These are phyloP conservation scores for Boletus edulis DNA, from an alignment of 768 basidiomycete species.

Conservation along the genomic window DNA sequence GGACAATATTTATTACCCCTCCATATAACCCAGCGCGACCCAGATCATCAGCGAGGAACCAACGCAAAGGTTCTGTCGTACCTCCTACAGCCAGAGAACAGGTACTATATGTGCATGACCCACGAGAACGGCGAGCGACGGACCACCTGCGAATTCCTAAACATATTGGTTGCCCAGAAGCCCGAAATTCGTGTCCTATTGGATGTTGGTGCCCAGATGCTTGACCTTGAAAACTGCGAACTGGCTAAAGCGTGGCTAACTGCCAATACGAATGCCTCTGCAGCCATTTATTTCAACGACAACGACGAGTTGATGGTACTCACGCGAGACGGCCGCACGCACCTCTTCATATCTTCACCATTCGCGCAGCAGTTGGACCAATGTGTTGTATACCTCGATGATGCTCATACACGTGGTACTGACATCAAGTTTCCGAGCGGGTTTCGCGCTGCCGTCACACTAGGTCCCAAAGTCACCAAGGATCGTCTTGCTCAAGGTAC, in stretches of 20 bases:
- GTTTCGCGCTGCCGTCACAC: constrained; percentile 37
- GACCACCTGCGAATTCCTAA: constrained; percentile 20
- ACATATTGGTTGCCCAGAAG: constrained; percentile 31
- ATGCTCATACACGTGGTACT: constrained; percentile 40
- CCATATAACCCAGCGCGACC: constrained; percentile 32
- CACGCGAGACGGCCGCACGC: constrained; percentile 26
- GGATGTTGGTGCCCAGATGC: constrained; percentile 57
- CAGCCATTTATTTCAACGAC: constrained; percentile 33
- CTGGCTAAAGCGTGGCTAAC: constrained; percentile 42
- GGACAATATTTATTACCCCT: constrained; percentile 37
- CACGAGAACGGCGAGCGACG: constrained; percentile 12
- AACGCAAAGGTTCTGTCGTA: constrained; percentile 41
- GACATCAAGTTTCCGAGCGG: constrained; percentile 36
- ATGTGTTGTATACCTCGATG: constrained; percentile 39
- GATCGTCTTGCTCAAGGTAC: constrained; percentile 36
- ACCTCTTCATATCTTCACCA: constrained; percentile 32
- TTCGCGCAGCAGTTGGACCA: constrained; percentile 34
- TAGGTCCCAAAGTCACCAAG: constrained; percentile 38
- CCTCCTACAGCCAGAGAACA: constrained; percentile 25
- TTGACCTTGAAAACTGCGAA: constrained; percentile 45
- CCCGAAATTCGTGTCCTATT: constrained; percentile 46
- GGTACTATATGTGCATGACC: constrained; percentile 15
- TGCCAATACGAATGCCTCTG: constrained; percentile 11
- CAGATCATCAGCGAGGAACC: constrained; percentile 34
- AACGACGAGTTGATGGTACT: constrained; percentile 34